Evolutionary conservation across 2,329 filamentous ascomycete genomes (phyloP).

Genomic region (Drechslerella stenobrocha): DNA sequence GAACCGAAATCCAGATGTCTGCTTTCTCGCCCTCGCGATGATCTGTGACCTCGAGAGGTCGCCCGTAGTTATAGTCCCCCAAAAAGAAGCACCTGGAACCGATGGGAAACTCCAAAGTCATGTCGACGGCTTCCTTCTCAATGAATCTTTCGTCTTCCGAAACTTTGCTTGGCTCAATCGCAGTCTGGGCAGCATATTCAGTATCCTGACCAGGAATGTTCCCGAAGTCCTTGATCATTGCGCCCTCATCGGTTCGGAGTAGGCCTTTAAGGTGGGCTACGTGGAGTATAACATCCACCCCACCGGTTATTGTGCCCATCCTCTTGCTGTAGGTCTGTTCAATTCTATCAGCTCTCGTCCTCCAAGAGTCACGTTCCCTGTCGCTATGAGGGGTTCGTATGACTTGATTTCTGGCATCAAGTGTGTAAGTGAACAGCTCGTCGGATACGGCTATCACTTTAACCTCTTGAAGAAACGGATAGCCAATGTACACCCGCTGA

Average conservation of each 20-base stretch:
- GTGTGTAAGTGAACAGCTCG: slow-evolving; percentile 84
- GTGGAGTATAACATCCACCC: slow-evolving; percentile 84
- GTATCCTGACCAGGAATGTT: slow-evolving; percentile 81
- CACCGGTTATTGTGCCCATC: slow-evolving; percentile 81
- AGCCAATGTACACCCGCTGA: slow-evolving; percentile 62
- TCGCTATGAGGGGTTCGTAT: slow-evolving; percentile 71
- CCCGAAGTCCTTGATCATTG: slow-evolving; percentile 89
- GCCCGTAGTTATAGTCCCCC: slow-evolving; percentile 88
- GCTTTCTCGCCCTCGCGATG: slow-evolving; percentile 76
- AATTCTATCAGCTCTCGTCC: slow-evolving; percentile 78
- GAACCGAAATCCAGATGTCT: slow-evolving; percentile 71
- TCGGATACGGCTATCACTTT: slow-evolving; percentile 87
- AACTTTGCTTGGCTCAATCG: slow-evolving; percentile 79
- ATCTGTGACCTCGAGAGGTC: slow-evolving; percentile 78
- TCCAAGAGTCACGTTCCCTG: slow-evolving; percentile 78
- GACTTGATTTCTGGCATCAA: slow-evolving; percentile 67
- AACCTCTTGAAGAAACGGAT: slow-evolving; percentile 92
- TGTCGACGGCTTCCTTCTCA: slow-evolving; percentile 80
- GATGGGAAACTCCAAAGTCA: slow-evolving; percentile 87
- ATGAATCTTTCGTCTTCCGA: slow-evolving; percentile 93
- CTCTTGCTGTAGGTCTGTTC: slow-evolving; percentile 89
- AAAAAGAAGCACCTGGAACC: slow-evolving; percentile 87
- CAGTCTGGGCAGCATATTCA: slow-evolving; percentile 85
- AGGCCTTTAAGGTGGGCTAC: slow-evolving; percentile 94
- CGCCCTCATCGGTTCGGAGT: slow-evolving; percentile 84